Evolutionary conservation across 306 rosid genomes (phyloP).

Genomic region (Vigna nakashimae): DNA sequence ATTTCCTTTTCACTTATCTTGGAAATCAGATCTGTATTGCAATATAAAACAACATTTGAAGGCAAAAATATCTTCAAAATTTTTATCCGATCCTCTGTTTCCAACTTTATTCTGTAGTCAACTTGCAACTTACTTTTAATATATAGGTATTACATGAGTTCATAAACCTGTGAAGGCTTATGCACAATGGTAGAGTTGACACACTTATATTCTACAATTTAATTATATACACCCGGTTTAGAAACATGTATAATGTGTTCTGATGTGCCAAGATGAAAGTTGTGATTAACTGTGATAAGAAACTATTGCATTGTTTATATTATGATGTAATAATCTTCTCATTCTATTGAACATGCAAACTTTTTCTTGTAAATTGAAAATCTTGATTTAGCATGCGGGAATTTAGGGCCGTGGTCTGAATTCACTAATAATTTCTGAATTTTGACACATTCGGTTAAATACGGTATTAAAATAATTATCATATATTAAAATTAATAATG

Average conservation of each 20-base stretch:
- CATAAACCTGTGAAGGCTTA: constrained; percentile 15
- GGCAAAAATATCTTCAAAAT: background rate
- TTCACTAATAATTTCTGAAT: background rate
- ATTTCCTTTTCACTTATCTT: background rate
- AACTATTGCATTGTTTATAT: background rate
- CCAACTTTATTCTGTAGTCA: background rate
- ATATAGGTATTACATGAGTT: background rate
- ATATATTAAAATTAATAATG: background rate
- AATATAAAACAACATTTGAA: background rate
- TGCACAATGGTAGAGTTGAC: constrained; percentile 2
- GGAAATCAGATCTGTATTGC: constrained; percentile 11
- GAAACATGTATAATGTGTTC: background rate
- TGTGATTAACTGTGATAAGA: background rate
- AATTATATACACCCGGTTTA: background rate
- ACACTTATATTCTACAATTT: background rate
- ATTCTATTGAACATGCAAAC: too few species aligned
- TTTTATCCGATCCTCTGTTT: background rate
- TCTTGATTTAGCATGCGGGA: background rate
- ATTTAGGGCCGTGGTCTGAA: background rate
- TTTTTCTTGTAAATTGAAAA: background rate
- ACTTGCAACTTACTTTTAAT: background rate
- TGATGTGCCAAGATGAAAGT: background rate
- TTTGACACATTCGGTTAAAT: background rate
- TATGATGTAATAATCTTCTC: background rate
- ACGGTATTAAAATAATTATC: background rate